Conservation (phyloP, 768 basidiomycete species). For the Lactarius pseudohatsudake region DNA sequence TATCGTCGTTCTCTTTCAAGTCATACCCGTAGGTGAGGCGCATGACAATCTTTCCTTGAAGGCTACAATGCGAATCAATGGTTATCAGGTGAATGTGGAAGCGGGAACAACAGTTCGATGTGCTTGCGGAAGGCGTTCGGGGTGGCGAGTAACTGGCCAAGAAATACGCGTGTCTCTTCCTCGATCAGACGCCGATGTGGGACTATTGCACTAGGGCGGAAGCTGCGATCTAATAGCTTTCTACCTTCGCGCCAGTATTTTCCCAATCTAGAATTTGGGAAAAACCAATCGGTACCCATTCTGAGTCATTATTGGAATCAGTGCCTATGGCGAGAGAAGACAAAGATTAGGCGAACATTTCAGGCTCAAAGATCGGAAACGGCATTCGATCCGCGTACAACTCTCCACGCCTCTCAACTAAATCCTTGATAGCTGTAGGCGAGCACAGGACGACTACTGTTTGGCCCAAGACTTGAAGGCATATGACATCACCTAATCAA, state of each 20-base stretch:
- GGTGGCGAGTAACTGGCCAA: neutral
- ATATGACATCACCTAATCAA: constrained; percentile 8
- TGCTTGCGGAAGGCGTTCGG: constrained; percentile 3
- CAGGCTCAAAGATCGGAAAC: constrained; percentile 4
- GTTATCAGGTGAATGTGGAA: no score
- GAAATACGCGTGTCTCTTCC: constrained; percentile 10
- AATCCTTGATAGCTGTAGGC: constrained; percentile 4
- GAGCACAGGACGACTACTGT: constrained; percentile 10
- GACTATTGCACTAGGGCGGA: constrained; percentile 2
- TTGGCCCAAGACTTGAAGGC: constrained; percentile 13
- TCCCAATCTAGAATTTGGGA: neutral
- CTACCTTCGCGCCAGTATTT: constrained; percentile 5
- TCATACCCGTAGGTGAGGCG: constrained; percentile 15
- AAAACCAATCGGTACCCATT: neutral
- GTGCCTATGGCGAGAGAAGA: neutral
- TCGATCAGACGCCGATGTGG: constrained; percentile 1
- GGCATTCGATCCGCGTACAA: constrained; percentile 8
- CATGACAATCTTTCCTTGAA: constrained; percentile 9
- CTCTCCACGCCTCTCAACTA: constrained; percentile 17
- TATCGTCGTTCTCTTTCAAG: neutral
- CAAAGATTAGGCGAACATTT: neutral
- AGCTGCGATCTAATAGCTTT: constrained; percentile 5
- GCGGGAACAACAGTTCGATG: neutral
- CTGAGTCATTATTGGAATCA: neutral
- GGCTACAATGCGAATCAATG: neutral